Base-by-base conservation (phyloP, 208 protist genomes). In the Jaenimonas drosophilae region DNA sequence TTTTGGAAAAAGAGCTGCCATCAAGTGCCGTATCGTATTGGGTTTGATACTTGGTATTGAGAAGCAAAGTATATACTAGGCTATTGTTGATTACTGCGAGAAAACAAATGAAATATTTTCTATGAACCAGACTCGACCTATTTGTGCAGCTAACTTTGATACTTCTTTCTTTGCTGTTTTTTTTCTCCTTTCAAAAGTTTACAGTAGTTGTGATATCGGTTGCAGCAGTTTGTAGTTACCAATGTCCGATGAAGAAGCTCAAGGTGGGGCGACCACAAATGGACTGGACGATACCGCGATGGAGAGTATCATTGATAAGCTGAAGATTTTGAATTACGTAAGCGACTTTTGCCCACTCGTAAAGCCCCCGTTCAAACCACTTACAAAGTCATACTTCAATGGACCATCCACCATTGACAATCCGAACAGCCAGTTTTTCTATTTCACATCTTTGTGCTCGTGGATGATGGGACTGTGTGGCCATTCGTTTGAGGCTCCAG, bases 391-490 rank as follows among this genome's bases (percentile, higher is more conserved):
- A 39, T 91, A 94, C 47, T 94, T 94, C 59, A 56, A 64, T 23
- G 67, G 60, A 2, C 74, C 79, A 5, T 88, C 80, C 3, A 76
- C 84, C 7, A 44, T 88, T 20, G 79, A 90, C 59, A 94, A 94
- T 47, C 73, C 79, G 11, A 94, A 91, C 45, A 58, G 75, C 11
- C 87, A 94, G 45, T 94, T 91, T 54, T 88, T 78, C 53, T 94
- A 94, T 43, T 94, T 94, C 52, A 91, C 87, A 0, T 92, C 83
- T 12, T 48, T 94, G 14, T 84, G 74, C 49, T 65, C 78, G 14
- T 94, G 87, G 87, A 56, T 94, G 28, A 91, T 94, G 75, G 75
- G 68, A 27, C 29, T 88, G 24, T 81, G 67, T 57, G 82, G 75
- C 2, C 74, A 84, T 34, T 54, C 61, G 4, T 70, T 85, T 56